Conservation (phyloP, 768 basidiomycete species). For the Rhodotorula paludigena region DNA sequence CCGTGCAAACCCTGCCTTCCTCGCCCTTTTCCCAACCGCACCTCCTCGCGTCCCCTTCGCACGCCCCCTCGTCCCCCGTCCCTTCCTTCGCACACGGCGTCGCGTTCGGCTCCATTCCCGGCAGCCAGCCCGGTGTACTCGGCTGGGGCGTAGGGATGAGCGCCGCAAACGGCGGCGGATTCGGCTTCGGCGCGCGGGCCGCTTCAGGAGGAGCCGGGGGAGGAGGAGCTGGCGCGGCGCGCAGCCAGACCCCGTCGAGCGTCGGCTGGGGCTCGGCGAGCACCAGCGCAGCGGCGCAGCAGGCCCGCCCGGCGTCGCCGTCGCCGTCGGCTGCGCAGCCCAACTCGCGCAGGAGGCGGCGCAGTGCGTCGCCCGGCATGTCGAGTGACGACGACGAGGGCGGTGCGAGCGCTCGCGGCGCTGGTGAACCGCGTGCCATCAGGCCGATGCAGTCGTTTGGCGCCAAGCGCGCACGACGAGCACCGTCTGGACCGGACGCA, state of each 20-base stretch:
- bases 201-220: background rate
- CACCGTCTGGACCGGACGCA: background rate
- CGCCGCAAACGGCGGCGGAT: conserved; percentile 18
- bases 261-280: conserved; percentile 11
- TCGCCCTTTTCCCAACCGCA: conserved; percentile 1
- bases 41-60: background rate
- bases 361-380: conserved; percentile 11
- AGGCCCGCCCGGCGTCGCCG: background rate
- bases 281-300: background rate
- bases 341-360: conserved; percentile 20
- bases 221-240: background rate
- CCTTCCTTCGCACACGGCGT: background rate
- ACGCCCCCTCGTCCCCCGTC: background rate
- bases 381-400: conserved; percentile 11
- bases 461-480: background rate
- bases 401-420: background rate
- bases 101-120: conserved; percentile 23
- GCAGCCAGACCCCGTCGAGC: background rate
- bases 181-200: conserved; percentile 4
- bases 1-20: conserved; percentile 8
- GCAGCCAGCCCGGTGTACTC: conserved; percentile 24
- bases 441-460: background rate
- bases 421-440: no score
- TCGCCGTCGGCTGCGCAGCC: background rate
- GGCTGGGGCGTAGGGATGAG: conserved; percentile 34